A percentile compares a stretch with the other conserved stretches of the same genome.
Conservation (phyloP, 768 basidiomycete species). For the Lactarius quietus region DNA sequence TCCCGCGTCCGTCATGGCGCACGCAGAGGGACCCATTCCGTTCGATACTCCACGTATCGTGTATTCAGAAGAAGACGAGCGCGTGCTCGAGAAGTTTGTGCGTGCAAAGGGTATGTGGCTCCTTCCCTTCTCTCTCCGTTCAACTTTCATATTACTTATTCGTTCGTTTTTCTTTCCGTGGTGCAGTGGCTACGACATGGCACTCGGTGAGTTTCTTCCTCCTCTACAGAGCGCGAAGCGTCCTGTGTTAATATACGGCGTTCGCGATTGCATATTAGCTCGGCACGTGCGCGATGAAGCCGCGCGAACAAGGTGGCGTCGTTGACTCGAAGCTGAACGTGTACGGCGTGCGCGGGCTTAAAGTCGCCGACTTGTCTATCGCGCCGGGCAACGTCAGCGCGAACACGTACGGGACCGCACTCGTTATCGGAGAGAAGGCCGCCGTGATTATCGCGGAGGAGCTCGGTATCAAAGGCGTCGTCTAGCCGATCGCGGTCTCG, state of each 20-base stretch:
- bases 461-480: slow-evolving; percentile 30
- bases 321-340: no score
- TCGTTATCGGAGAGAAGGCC: slow-evolving; percentile 55
- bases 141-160: neutral
- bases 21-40: slow-evolving; percentile 26
- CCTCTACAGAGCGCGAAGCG: no score
- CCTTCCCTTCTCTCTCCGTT: neutral
- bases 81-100: slow-evolving; percentile 34
- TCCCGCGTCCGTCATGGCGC: slow-evolving; percentile 25
- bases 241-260: no score
- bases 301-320: no score
- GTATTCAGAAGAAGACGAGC: slow-evolving; percentile 37
- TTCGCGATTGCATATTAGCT: no score
- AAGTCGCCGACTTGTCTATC: slow-evolving; percentile 47
- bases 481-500: neutral
- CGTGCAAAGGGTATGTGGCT: slow-evolving; percentile 16
- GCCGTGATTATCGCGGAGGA: slow-evolving; percentile 55
- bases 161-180: neutral
- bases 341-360: no score
- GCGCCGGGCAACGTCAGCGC: slow-evolving; percentile 37
- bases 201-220: slow-evolving; percentile 34
- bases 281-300: no score
- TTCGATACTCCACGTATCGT: slow-evolving; percentile 33
- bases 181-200: slow-evolving; percentile 9
- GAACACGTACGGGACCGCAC: slow-evolving; percentile 42